These are phyloP conservation scores for Ceratocystis cubensis DNA, from an alignment of 2,329 filamentous ascomycete genomes.

Conservation along the genomic window DNA sequence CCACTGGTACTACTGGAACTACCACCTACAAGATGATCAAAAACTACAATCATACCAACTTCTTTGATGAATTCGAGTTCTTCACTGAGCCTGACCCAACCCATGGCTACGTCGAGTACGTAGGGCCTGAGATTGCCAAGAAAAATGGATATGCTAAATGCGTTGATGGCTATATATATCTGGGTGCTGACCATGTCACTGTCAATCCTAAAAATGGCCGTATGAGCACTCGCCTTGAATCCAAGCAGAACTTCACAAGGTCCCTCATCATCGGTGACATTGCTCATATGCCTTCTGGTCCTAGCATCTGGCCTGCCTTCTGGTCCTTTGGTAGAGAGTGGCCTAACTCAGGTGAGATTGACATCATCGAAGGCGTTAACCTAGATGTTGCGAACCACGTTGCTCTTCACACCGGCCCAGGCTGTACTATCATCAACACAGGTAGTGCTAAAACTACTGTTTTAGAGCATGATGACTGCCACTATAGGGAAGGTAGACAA, in stretches of 20 bases:
- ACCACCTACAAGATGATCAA: slow-evolving; percentile 36
- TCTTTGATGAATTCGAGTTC: slow-evolving; percentile 45
- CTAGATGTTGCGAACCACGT: slow-evolving; percentile 44
- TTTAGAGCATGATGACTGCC: slow-evolving; percentile 44
- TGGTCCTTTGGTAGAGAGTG: slow-evolving; percentile 56
- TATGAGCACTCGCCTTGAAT: slow-evolving; percentile 55
- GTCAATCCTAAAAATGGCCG: slow-evolving; percentile 47
- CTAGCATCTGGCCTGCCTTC: slow-evolving; percentile 64
- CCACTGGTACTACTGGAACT: background rate
- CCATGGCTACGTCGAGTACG: slow-evolving; percentile 60
- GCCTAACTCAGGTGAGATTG: slow-evolving; percentile 61
- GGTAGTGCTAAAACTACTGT: slow-evolving; percentile 36
- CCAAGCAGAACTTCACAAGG: slow-evolving; percentile 51
- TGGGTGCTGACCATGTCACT: slow-evolving; percentile 56
- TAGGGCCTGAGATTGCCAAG: slow-evolving; percentile 45
- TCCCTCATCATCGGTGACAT: slow-evolving; percentile 64
- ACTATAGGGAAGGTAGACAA: slow-evolving; percentile 36
- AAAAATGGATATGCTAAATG: slow-evolving; percentile 45
- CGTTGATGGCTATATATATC: slow-evolving; percentile 44
- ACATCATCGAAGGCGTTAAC: slow-evolving; percentile 71
- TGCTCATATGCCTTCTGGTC: slow-evolving; percentile 59
- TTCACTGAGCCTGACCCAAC: slow-evolving; percentile 54
- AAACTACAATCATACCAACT: slow-evolving; percentile 40
- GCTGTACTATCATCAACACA: slow-evolving; percentile 46
- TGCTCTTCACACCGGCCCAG: slow-evolving; percentile 53